A percentile compares a stretch with the other conserved stretches of the same genome.
phyloP scores from a whole-genome alignment of 306 rosid genomes.

The Inga leiocalycina region DNA sequence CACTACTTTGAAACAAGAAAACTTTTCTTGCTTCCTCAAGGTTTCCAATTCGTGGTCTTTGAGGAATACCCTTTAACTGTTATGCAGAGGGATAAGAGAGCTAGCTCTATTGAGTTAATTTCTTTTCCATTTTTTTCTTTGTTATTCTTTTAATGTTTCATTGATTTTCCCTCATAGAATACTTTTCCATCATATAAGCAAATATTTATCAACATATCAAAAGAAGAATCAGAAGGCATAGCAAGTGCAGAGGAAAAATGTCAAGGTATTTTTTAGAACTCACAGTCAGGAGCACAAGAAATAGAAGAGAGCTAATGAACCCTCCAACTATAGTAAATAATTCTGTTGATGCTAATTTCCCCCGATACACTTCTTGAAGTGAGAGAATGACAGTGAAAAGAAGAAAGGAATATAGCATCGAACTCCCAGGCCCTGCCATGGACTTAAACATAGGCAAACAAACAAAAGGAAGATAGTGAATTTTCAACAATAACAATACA shows the following conservation, averaged over 20 bases:
- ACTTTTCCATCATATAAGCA: neutral
- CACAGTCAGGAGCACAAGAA: conserved; percentile 88
- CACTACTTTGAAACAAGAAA: neutral
- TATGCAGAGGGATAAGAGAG: neutral
- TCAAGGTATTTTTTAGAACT: conserved; percentile 37
- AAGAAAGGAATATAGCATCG: conserved; percentile 90
- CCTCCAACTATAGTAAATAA: conserved; percentile 93
- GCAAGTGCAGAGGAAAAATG: conserved; percentile 12
- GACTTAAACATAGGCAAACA: conserved; percentile 38
- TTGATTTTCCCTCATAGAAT: neutral
- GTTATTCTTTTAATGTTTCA: neutral
- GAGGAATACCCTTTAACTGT: neutral
- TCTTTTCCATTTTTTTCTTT: neutral
- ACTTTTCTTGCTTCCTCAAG: neutral
- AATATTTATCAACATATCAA: neutral
- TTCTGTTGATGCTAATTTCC: conserved; percentile 83
- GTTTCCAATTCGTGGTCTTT: neutral
- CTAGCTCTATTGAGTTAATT: neutral
- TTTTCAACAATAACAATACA: neutral
- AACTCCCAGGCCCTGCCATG: conserved; percentile 91
- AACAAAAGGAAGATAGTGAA: neutral
- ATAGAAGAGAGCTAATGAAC: conserved; percentile 81
- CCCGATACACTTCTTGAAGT: conserved; percentile 94
- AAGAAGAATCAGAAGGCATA: neutral
- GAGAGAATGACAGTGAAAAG: conserved; percentile 85